Conservation (phyloP, 768 basidiomycete species). For the Chalciporus chontae region DNA sequence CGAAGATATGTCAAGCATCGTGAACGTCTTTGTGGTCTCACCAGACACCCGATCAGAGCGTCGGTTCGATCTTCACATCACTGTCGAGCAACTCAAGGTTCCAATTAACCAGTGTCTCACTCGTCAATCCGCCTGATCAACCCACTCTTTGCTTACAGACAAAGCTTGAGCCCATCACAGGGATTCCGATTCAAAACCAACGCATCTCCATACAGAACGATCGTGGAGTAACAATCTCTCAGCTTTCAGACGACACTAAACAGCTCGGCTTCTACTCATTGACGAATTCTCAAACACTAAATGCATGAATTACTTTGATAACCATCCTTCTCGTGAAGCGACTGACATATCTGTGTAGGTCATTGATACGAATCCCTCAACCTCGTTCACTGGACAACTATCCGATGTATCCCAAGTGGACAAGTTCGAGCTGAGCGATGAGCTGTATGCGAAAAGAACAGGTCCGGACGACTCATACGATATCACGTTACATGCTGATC, state of each 20-base stretch:
- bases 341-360: constrained; percentile 36
- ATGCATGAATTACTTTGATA: constrained; percentile 45
- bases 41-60: constrained; percentile 91
- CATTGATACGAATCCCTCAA: constrained; percentile 68
- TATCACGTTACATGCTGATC: background rate
- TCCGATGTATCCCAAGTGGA: constrained; percentile 84
- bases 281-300: constrained; percentile 74
- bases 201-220: constrained; percentile 58
- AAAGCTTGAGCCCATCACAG: constrained; percentile 90
- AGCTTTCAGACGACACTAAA: constrained; percentile 63
- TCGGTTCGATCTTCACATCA: constrained; percentile 70
- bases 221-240: constrained; percentile 47
- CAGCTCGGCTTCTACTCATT: constrained; percentile 74
- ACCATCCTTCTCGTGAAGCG: background rate
- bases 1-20: constrained; percentile 37
- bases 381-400: constrained; percentile 77
- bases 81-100: constrained; percentile 83
- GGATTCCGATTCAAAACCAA: constrained; percentile 76
- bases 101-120: constrained; percentile 1
- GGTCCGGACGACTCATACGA: constrained; percentile 43
- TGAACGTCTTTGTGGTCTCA: constrained; percentile 78
- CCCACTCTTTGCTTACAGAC: constrained; percentile 36
- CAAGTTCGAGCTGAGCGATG: constrained; percentile 85
- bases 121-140: background rate
- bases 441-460: constrained; percentile 75